Base-by-base conservation (phyloP, 306 rosid species). In the Prunus campanulata region DNA sequence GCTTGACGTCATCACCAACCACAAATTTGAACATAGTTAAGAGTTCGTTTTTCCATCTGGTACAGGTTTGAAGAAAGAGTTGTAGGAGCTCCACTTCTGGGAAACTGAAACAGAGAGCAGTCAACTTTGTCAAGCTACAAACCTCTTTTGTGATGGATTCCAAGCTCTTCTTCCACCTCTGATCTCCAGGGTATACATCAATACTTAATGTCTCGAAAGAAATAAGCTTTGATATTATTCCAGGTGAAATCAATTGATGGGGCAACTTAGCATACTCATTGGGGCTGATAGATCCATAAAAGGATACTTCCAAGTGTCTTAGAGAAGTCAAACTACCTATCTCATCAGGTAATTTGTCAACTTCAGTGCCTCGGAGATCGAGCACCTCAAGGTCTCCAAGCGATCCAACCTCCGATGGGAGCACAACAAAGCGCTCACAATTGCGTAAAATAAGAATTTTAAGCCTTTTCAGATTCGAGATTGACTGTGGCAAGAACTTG, bases 121-220 rank as follows among this genome's bases (percentile, higher is more conserved):
- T 30, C 69, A 64, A 64, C n/a, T 30, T 64, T 64, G 13, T 14
- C 69, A 64, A 64, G 12, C 11, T 64, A 2, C 69, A 19, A 35
- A 35, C 69, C 69, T 64, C 69, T 11, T 35, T 10, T 18, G 46
- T 35, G 47, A 64, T 42, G 46, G 20, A 35, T 30, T 32, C 46
- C 24, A 32, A 22, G 2, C 46, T 64, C 11, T 64, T 64, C 4
- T 64, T 7, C 69, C 69, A 64, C 69, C 69, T 64, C 69, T 19
- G n/a, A 35, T 64, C 49, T 64, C 69, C 69, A 15, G 25, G 69
- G 69, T 64, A 64, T n/a, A 64, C 49, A 15, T 35, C 69, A 64
- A 64, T 32, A 18, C 69, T 64, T 42, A 64, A 47, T 6, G 69
- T 64, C 11, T 64, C 69, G 49, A 64, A 64, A 29, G 42, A 18